Percentiles rank a stretch among this genome's conserved stretches.
Conservation (phyloP, 2,329 filamentous ascomycete genomes). For the Colletotrichum plurivorum region DNA sequence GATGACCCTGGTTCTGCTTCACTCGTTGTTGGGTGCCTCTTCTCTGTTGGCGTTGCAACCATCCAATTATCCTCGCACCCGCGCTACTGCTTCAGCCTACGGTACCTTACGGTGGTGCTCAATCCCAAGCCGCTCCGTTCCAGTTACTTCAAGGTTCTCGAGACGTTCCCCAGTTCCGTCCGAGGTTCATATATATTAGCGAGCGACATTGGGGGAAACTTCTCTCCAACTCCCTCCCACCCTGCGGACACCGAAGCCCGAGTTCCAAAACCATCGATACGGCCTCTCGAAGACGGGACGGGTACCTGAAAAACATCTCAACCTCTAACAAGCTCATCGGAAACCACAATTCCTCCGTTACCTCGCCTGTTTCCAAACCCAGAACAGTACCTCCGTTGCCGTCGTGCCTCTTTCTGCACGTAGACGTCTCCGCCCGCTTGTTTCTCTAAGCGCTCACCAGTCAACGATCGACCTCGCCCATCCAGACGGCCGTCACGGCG, state of each 20-base stretch:
- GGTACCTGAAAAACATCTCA: slow-evolving; percentile 35
- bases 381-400: slow-evolving; percentile 36
- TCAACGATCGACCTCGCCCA: slow-evolving; percentile 40
- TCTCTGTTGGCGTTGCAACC: slow-evolving; percentile 13
- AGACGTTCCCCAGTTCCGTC: slow-evolving; percentile 37
- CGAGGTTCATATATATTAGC: slow-evolving; percentile 39
- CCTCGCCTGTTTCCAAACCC: slow-evolving; percentile 29
- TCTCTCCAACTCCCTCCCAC: slow-evolving; percentile 2
- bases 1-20: slow-evolving; percentile 30
- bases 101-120: slow-evolving; percentile 6
- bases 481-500: slow-evolving; percentile 47
- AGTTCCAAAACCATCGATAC: slow-evolving; percentile 20
- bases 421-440: slow-evolving; percentile 30
- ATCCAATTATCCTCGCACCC: slow-evolving; percentile 34
- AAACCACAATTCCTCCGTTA: slow-evolving; percentile 37
- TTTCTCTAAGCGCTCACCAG: slow-evolving; percentile 51
- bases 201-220: slow-evolving; percentile 31
- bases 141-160: slow-evolving; percentile 27
- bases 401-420: slow-evolving; percentile 20
- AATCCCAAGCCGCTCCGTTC: slow-evolving; percentile 22
- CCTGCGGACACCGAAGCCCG: not conserved
- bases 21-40: slow-evolving; percentile 9
- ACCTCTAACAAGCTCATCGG: slow-evolving; percentile 30
- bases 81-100: slow-evolving; percentile 34
- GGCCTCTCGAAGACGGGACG: slow-evolving; percentile 18